Evolutionary conservation across 495 filamentous ascomycete species (phyloP), one percentile per base, ranked within the genome.

Genomic region (Astrocystis sublimbata): DNA sequence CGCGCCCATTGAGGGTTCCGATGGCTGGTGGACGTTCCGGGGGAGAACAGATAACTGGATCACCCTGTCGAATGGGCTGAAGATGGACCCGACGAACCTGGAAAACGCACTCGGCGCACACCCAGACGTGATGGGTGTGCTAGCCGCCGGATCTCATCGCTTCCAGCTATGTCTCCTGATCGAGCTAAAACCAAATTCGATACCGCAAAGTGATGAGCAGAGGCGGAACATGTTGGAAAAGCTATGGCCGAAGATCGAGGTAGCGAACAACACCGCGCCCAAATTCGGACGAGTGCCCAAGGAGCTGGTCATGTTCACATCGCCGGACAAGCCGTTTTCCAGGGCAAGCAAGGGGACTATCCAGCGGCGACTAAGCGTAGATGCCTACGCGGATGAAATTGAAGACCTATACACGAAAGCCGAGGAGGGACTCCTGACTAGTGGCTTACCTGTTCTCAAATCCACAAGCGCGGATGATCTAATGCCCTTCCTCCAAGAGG

Each of bases 61-160:
- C 36, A 82, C 84, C 0, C 74, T 87, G 47, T 74, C 73, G 12
- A 85, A 82, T 60, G 85, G 83, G 3, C 79, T 86, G 58, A 87
- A 86, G 68, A 62, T 82, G 33, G 82, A 85, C 53, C 84, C 85
- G 0, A 68, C 78, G 0, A 61, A 75, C 1, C 72, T 83, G 26
- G 84, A 88, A 61, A 67, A 66, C 36, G 47, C 64, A 0, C 56
- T 85, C 4, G 54, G 62, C 8, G 62, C 66, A 1, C 73, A 81
- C 52, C 73, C 77, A 0, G 56, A 45, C 1, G 73, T 86, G 9
- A 59, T 58, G 8, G 70, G 76, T 7, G 80, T 73, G 0, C 60
- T 83, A 5, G 62, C 85, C 6, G 71, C 80, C 9, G 83, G 83
- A 3, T 62, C 75, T 6, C 71, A 74, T 19, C 68, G 75, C 26